Evolutionary conservation across 805 yeast species (phyloP).

Genomic region (Yamadazyma olivae): DNA sequence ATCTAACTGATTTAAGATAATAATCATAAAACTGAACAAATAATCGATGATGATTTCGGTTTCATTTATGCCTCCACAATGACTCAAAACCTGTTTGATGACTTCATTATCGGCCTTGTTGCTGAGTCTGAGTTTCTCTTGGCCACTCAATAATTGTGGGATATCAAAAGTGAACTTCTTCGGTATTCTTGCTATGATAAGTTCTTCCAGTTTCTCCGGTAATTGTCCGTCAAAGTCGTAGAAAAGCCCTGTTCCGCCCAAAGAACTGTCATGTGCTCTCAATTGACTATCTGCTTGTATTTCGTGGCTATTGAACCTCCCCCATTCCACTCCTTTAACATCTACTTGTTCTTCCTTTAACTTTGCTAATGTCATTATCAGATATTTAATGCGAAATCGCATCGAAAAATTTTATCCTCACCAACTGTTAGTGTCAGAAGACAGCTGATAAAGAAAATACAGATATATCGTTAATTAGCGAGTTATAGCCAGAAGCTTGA

Average conservation of each 20-base stretch:
- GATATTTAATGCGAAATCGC: not conserved
- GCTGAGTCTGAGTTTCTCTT: constrained; percentile 16
- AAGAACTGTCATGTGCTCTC: constrained; percentile 16
- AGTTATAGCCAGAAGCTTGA: too few relatives aligned
- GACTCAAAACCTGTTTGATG: constrained; percentile 17
- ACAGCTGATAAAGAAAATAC: not conserved
- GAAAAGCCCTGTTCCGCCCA: constrained; percentile 34
- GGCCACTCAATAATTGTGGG: constrained; percentile 14
- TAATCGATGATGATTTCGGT: constrained; percentile 25
- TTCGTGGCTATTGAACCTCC: constrained; percentile 8
- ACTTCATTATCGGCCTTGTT: constrained; percentile 20
- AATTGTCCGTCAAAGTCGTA: constrained; percentile 9
- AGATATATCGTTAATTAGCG: not conserved
- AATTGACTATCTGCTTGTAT: constrained; percentile 15
- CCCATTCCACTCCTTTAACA: constrained; percentile 8
- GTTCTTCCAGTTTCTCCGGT: constrained; percentile 6
- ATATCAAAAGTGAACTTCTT: constrained; percentile 17
- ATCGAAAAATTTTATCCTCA: not conserved
- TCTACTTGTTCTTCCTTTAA: constrained; percentile 1
- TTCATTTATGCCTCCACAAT: constrained; percentile 24
- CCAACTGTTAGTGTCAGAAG: too few relatives aligned
- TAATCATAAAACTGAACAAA: constrained; percentile 20
- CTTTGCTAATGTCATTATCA: not conserved
- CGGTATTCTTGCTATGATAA: constrained; percentile 21
- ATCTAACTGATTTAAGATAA: constrained; percentile 7